phyloP scores from a whole-genome alignment of 164 flowering plant genomes.

The Sextonia rubra region DNA sequence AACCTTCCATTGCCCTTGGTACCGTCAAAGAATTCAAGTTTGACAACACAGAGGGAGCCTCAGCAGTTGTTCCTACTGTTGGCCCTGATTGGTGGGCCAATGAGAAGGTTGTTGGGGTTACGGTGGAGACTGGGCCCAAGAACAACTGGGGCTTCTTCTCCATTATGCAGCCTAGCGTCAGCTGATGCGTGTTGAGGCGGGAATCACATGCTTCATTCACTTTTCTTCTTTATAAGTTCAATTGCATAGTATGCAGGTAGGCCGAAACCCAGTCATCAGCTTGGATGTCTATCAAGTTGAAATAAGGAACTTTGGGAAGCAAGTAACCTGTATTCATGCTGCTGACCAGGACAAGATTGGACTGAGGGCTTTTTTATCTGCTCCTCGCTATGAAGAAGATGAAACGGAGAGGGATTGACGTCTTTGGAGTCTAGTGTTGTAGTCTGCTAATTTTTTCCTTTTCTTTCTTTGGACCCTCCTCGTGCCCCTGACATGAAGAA shows the following conservation, averaged over 20 bases:
- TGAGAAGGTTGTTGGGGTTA: constrained; percentile 48
- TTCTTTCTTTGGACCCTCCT: too few relatives aligned
- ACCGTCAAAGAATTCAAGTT: constrained; percentile 81
- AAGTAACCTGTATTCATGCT: neutral
- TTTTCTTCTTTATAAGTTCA: too few relatives aligned
- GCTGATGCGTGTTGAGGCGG: constrained; percentile 26
- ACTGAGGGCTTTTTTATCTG: neutral
- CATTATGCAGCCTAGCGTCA: constrained; percentile 65
- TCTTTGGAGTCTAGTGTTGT: too few relatives aligned
- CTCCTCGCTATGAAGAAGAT: neutral
- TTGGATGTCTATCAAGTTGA: neutral
- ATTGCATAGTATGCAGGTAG: neutral
- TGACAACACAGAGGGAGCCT: constrained; percentile 51
- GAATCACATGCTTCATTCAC: neutral
- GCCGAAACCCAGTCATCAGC: neutral
- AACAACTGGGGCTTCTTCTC: constrained; percentile 80
- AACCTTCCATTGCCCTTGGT: constrained; percentile 36
- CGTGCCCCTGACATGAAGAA: neutral
- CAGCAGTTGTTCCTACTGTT: constrained; percentile 26
- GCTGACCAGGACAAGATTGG: neutral
- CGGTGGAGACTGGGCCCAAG: constrained; percentile 23
- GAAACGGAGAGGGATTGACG: too few relatives aligned
- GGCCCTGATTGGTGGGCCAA: constrained; percentile 75
- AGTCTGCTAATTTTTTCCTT: neutral
- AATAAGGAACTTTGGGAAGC: neutral